Conservation (phyloP, 2,329 filamentous ascomycete species). For the Pyrenophora teres region DNA sequence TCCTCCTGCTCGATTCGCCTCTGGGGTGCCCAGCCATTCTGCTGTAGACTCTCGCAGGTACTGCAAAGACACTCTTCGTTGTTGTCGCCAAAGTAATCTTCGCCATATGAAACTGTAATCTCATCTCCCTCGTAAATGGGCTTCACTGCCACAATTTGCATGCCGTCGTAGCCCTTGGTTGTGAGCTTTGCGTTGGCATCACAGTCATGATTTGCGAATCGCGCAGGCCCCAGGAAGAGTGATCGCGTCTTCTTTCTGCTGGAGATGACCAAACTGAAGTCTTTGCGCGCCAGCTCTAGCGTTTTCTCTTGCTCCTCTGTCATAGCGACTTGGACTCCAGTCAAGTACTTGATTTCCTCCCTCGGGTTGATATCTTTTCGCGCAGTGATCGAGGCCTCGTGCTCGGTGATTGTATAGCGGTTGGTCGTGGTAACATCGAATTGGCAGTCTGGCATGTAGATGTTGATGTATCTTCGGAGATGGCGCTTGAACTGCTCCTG, state of each 20-base stretch:
- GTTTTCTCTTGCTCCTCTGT: slow-evolving; percentile 86
- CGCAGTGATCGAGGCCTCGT: slow-evolving; percentile 87
- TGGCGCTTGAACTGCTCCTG: slow-evolving; percentile 86
- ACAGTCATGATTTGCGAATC: slow-evolving; percentile 98
- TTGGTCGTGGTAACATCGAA: slow-evolving; percentile 95
- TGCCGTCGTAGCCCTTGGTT: slow-evolving; percentile 81
- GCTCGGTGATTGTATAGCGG: slow-evolving; percentile 87
- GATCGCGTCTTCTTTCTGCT: slow-evolving; percentile 88
- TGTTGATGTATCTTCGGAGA: slow-evolving; percentile 85
- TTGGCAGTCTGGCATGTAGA: slow-evolving; percentile 90
- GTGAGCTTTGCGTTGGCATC: slow-evolving; percentile 86
- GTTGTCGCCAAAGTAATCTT: slow-evolving; percentile 92
- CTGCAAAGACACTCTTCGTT: slow-evolving; percentile 94
- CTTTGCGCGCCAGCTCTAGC: slow-evolving; percentile 79
- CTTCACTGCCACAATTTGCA: slow-evolving; percentile 84
- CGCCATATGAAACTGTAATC: slow-evolving; percentile 94
- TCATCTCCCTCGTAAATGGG: slow-evolving; percentile 88
- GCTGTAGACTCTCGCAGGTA: slow-evolving; percentile 75
- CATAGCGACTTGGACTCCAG: slow-evolving; percentile 89
- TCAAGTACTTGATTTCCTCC: slow-evolving; percentile 87
- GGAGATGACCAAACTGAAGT: slow-evolving; percentile 96
- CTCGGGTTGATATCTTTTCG: slow-evolving; percentile 78
- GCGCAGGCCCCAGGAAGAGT: slow-evolving; percentile 90
- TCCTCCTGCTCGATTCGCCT: slow-evolving; percentile 44
- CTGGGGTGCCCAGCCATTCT: slow-evolving; percentile 79